Base-by-base conservation (phyloP, 2,329 filamentous ascomycete genomes). In the Exophiala oligosperma region DNA sequence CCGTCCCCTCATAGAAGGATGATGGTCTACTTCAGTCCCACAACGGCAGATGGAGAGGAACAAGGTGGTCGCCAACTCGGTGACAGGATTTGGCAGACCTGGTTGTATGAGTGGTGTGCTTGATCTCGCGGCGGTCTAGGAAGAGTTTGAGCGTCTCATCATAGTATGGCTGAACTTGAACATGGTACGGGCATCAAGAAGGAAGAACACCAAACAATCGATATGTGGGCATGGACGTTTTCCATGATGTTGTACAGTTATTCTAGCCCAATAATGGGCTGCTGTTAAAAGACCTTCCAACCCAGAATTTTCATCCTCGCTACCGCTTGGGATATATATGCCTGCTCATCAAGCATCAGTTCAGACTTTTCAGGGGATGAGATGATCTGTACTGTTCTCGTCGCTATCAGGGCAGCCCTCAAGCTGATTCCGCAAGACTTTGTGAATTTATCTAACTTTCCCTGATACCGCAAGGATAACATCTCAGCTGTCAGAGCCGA, bases 361-460 rank as follows among this genome's bases (percentile, higher is more conserved):
- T n/a, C 46, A 62, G 7, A 65, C 53, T 35, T 69, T 64, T 53
- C 56, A 61, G 2, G 61, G 62, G 14, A 57, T 67, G 14, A 56
- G 67, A 23, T 50, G 37, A 17, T 17, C 17, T 17, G 17, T 17
- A 17, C 17, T n/a, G 56, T 55, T 5, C 66, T 67, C 2, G 68
- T 71, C 55, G 66, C 70, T 37, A 60, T 72, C 17, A 69, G 70
- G 32, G 47, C 69, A 24, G 67, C 72, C 17, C 17, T 2, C 71
- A 74, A 49, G 71, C 70, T 0, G 74, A 74, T 0, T 17, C 17
- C 17, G 17, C 17, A 17, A 17, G 17, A 17, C 17, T 87, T 87
- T 35, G 32, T 35, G 7, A 5, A 9, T 35, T 9, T 9, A 35
- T 9, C 2, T 35, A 35, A 6, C 8, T 9, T 6, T 35, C 32